Conservation (phyloP, 257 asterid genomes). For the Mentha longifolia region DNA sequence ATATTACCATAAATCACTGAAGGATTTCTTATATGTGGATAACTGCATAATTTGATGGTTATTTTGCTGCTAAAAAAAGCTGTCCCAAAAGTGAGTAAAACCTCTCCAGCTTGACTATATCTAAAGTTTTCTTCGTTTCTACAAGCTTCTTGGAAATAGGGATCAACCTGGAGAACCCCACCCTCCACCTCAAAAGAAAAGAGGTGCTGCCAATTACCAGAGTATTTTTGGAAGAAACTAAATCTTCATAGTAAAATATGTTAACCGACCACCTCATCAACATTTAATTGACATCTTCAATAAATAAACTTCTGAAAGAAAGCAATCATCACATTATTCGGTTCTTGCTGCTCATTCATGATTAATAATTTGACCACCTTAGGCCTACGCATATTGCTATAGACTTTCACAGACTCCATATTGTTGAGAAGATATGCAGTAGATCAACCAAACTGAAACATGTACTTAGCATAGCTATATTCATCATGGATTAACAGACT, state of each 20-base stretch:
- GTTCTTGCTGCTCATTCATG: slow-evolving; percentile 7
- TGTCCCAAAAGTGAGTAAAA: no score
- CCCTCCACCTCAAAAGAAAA: not conserved
- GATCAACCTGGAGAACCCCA: not conserved
- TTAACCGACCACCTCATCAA: not conserved
- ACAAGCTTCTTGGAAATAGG: not conserved
- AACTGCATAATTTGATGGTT: not conserved
- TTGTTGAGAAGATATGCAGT: slow-evolving; percentile 13
- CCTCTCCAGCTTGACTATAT: not conserved
- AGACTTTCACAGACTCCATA: slow-evolving; percentile 19
- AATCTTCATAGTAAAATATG: not conserved
- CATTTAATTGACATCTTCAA: not conserved
- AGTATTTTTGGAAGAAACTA: not conserved
- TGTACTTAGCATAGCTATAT: not conserved
- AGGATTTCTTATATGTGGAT: slow-evolving; percentile 1
- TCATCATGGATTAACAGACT: slow-evolving; percentile 19
- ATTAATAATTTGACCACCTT: slow-evolving; percentile 25
- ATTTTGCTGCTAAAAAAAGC: not conserved
- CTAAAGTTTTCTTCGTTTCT: not conserved
- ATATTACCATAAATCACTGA: not conserved
- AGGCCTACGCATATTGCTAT: slow-evolving; percentile 8
- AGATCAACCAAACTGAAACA: slow-evolving; percentile 25
- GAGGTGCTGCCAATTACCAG: not conserved
- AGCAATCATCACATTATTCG: not conserved
- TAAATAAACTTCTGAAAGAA: not conserved